phyloP scores from a whole-genome alignment of 1,284 basidiomycete genomes.

The Ustilago hordei region DNA sequence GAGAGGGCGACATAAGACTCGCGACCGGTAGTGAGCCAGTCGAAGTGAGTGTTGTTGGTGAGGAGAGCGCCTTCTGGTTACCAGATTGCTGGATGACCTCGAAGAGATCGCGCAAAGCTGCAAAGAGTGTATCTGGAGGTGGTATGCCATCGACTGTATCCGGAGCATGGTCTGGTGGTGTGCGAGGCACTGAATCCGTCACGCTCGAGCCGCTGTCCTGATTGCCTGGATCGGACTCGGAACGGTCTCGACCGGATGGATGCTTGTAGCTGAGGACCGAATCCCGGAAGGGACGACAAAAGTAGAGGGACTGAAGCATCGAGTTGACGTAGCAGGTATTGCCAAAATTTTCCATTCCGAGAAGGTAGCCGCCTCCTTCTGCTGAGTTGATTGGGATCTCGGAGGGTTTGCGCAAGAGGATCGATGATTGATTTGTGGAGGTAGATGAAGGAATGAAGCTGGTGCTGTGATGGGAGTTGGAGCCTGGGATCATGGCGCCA shows the following conservation, averaged over 20 bases:
- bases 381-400: slow-evolving; percentile 40
- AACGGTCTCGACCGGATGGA: slow-evolving; percentile 9
- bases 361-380: slow-evolving; percentile 48
- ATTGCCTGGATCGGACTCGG: slow-evolving; percentile 21
- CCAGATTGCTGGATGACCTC: slow-evolving; percentile 50
- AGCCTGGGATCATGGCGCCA: slow-evolving; percentile 26
- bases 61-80: slow-evolving; percentile 28
- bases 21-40: slow-evolving; percentile 35
- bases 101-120: slow-evolving; percentile 50
- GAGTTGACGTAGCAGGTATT: slow-evolving; percentile 86
- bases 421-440: slow-evolving; percentile 34
- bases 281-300: slow-evolving; percentile 82
- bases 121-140: slow-evolving; percentile 47
- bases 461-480: slow-evolving; percentile 41
- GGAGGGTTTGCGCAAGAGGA: slow-evolving; percentile 27
- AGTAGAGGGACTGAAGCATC: slow-evolving; percentile 93
- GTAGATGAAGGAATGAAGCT: slow-evolving; percentile 44
- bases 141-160: slow-evolving; percentile 35
- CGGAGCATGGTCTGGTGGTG: slow-evolving; percentile 20
- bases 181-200: slow-evolving; percentile 12
- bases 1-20: slow-evolving; percentile 33
- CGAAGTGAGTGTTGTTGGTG: slow-evolving; percentile 31
- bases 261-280: slow-evolving; percentile 73
- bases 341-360: slow-evolving; percentile 67
- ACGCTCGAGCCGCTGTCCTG: slow-evolving; percentile 12